phyloP scores from a whole-genome alignment of 108 stramenopile species.

The Chaetoceros tenuissimus region DNA sequence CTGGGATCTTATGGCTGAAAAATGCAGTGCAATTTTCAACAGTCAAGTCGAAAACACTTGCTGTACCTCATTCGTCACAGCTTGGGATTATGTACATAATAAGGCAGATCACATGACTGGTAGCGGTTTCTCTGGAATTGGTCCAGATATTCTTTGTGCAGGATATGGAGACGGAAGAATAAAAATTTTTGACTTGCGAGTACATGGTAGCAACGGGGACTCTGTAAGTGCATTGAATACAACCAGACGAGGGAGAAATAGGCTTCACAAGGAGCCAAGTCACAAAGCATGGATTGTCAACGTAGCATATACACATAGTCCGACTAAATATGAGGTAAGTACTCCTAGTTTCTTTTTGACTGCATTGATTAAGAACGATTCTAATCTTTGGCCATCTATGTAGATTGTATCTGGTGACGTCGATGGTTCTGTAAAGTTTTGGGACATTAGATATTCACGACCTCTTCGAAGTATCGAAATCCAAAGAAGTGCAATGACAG shows the following conservation, averaged over 20 bases:
- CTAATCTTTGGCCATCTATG: not conserved
- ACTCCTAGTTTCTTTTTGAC: not conserved
- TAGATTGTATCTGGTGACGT: slow-evolving; percentile 84
- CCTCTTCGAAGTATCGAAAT: slow-evolving; percentile 63
- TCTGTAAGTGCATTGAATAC: slow-evolving; percentile 7
- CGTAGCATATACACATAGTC: slow-evolving; percentile 57
- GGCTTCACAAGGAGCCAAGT: slow-evolving; percentile 31
- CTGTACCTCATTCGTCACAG: slow-evolving; percentile 77
- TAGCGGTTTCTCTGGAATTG: slow-evolving; percentile 46
- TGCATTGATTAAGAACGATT: not conserved
- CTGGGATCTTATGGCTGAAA: slow-evolving; percentile 91
- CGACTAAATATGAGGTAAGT: slow-evolving; percentile 44
- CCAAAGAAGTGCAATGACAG: slow-evolving; percentile 88
- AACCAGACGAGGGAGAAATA: slow-evolving; percentile 15
- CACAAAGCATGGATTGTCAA: slow-evolving; percentile 84
- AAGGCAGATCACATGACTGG: slow-evolving; percentile 5
- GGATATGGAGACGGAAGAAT: slow-evolving; percentile 87
- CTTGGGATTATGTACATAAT: slow-evolving; percentile 35
- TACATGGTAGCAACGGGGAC: slow-evolving; percentile 5
- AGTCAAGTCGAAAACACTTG: slow-evolving; percentile 45
- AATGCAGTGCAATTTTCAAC: slow-evolving; percentile 36
- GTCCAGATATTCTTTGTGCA: slow-evolving; percentile 68
- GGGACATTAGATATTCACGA: slow-evolving; percentile 80
- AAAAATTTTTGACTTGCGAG: slow-evolving; percentile 81
- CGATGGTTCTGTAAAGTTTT: slow-evolving; percentile 79